Evolutionary conservation across 2,329 filamentous ascomycete genomes (phyloP).

Genomic region (Leptographium wingfieldii): DNA sequence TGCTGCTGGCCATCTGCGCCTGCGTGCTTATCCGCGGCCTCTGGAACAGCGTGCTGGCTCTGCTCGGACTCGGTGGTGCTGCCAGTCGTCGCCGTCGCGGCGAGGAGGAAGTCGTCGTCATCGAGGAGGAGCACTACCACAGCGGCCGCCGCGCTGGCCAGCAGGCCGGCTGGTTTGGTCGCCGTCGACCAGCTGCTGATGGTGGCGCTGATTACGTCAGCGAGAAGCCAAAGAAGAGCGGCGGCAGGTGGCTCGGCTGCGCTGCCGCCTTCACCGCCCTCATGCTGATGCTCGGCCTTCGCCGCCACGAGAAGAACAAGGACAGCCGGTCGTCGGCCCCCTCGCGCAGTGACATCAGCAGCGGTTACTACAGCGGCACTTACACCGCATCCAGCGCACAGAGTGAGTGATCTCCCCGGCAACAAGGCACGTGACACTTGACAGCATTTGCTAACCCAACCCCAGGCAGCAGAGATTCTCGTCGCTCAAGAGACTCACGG

Average conservation of each 20-base stretch:
- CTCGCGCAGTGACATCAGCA: constrained; percentile 30
- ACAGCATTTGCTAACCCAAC: constrained; percentile 9
- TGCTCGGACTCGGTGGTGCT: constrained; percentile 45
- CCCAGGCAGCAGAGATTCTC: constrained; percentile 26
- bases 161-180: constrained; percentile 44
- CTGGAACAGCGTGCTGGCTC: constrained; percentile 44
- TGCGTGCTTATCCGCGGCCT: constrained; percentile 56
- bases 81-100: constrained; percentile 36
- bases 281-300: constrained; percentile 40
- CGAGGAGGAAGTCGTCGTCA: constrained; percentile 31
- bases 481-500: constrained; percentile 12
- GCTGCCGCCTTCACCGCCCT: constrained; percentile 38
- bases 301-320: constrained; percentile 36
- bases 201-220: constrained; percentile 26
- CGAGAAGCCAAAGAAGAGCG: constrained; percentile 37
- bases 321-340: constrained; percentile 20
- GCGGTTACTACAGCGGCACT: constrained; percentile 41
- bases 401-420: constrained; percentile 27
- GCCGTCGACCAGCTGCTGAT: constrained; percentile 18
- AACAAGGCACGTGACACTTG: background rate
- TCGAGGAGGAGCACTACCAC: constrained; percentile 47
- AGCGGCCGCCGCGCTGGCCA: constrained; percentile 37
- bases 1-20: constrained; percentile 60
- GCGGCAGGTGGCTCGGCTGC: constrained; percentile 40
- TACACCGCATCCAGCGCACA: constrained; percentile 40